phyloP scores from a whole-genome alignment of 495 filamentous ascomycete species.

The Lasiosphaeris hirsuta region DNA sequence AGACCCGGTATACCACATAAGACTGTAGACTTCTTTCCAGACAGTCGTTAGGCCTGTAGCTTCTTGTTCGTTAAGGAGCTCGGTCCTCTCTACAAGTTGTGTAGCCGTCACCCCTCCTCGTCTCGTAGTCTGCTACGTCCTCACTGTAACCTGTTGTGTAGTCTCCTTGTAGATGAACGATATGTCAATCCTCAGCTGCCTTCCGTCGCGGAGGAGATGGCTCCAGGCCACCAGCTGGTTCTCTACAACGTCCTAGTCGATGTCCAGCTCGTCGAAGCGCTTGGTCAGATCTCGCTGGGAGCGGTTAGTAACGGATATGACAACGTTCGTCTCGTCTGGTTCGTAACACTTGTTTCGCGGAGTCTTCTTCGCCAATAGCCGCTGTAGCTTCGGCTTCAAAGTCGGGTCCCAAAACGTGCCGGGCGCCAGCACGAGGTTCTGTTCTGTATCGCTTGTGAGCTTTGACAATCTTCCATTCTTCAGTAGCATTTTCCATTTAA shows the following conservation, averaged over 20 bases:
- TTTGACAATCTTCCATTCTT: too few species aligned
- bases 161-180: constrained; percentile 22
- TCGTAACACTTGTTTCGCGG: constrained; percentile 18
- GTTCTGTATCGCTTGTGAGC: too few species aligned
- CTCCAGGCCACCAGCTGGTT: constrained; percentile 19
- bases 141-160: not conserved
- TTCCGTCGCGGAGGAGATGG: constrained; percentile 20
- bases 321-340: constrained; percentile 24
- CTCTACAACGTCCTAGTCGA: constrained; percentile 17
- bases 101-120: constrained; percentile 6
- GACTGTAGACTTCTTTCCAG: constrained; percentile 31
- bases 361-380: constrained; percentile 15
- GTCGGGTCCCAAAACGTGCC: not conserved
- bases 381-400: constrained; percentile 15
- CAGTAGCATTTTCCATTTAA: too few species aligned
- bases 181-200: constrained; percentile 21
- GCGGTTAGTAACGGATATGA: constrained; percentile 18
- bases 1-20: constrained; percentile 27
- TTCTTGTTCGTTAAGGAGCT: constrained; percentile 26
- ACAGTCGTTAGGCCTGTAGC: constrained; percentile 23
- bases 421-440: too few species aligned
- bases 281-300: constrained; percentile 19
- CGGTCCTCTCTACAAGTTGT: constrained; percentile 23
- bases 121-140: constrained; percentile 2
- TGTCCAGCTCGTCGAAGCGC: constrained; percentile 21